Conservation (phyloP, 768 basidiomycete genomes). For the Tephrocybe sp. region DNA sequence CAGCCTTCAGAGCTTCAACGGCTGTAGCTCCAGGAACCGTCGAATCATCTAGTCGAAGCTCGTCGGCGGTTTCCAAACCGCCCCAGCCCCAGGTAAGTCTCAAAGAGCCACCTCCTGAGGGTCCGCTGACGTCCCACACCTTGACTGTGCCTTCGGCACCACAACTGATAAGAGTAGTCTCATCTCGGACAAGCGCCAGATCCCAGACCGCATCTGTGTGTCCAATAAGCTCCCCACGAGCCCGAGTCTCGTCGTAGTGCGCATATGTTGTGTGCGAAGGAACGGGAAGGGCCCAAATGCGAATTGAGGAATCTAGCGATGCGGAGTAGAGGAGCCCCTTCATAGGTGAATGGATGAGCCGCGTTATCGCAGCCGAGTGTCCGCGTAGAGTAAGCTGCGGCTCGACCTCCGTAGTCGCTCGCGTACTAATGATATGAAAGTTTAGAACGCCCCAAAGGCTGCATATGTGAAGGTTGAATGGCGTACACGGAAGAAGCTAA, state of each 20-base stretch:
- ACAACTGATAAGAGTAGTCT: conserved; percentile 83
- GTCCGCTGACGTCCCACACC: conserved; percentile 85
- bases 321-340: conserved; percentile 85
- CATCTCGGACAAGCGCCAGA: conserved; percentile 80
- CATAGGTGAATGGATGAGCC: conserved; percentile 76
- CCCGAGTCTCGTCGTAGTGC: conserved; percentile 79
- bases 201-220: conserved; percentile 99
- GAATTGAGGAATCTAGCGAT: conserved; percentile 90
- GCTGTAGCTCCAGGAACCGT: conserved; percentile 75
- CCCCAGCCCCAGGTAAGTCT: conserved; percentile 79
- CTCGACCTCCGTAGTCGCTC: conserved; percentile 83
- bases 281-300: conserved; percentile 83
- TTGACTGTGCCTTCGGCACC: conserved; percentile 92
- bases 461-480: conserved; percentile 9
- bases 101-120: conserved; percentile 63
- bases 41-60: conserved; percentile 44
- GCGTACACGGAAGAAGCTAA: conserved; percentile 79
- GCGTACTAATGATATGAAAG: conserved; percentile 43
- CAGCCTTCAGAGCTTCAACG: conserved; percentile 79
- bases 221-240: conserved; percentile 80
- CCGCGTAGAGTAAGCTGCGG: conserved; percentile 93
- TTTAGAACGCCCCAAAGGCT: conserved; percentile 15
- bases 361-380: conserved; percentile 89
- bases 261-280: conserved; percentile 86
- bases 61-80: conserved; percentile 56